Evolutionary conservation across 371 early-diverging fungal species (phyloP), one percentile per base, ranked within the genome.

Genomic region (Batrachochytrium dendrobatidis): DNA sequence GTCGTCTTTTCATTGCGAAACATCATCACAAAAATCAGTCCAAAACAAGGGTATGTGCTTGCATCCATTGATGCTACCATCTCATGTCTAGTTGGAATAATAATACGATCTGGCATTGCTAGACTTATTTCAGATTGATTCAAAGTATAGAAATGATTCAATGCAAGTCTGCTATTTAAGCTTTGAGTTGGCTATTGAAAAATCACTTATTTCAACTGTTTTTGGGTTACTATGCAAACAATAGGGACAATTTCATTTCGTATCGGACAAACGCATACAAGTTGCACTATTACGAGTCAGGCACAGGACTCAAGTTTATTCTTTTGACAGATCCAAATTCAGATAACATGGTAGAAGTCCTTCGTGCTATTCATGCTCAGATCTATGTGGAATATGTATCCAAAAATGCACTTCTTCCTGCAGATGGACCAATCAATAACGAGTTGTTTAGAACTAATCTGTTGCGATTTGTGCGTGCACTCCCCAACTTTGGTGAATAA

Each of bases 311-410:
- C 53, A 89, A 90, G 64, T 86, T 95, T 67, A 87, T 95, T 24
- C 69, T 94, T 60, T 85, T 81, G 63, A 89, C 94, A 17, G 93
- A 91, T 70, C 84, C 87, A 15, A 35, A 60, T 25, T 45, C 56
- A 26, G 80, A 78, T 20, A 80, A 81, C 7, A 76, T 89, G 62
- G 79, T 84, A 43, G 74, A 81, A 1, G 85, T 85, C 0, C 74
- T 95, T 12, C 82, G 85, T 33, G 83, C 84, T 62, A 89, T 95
- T 49, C 90, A 93, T 70, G 74, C 82, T 28, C 84, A 89, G 50
- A 75, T 92, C 24, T 95, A 92, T 70, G 91, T 95, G 12, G 94
- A 93, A 64, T 92, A 86, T 67, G 91, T 92, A 0, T 85, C 88
- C 55, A 91, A 85, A 61, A 75, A 79, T 53, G 83, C 83, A 24